Percentiles rank a stretch among this genome's conserved stretches.
Evolutionary conservation across 371 early-diverging fungal species (phyloP).

Genomic region (Blastocladiella emersonii): DNA sequence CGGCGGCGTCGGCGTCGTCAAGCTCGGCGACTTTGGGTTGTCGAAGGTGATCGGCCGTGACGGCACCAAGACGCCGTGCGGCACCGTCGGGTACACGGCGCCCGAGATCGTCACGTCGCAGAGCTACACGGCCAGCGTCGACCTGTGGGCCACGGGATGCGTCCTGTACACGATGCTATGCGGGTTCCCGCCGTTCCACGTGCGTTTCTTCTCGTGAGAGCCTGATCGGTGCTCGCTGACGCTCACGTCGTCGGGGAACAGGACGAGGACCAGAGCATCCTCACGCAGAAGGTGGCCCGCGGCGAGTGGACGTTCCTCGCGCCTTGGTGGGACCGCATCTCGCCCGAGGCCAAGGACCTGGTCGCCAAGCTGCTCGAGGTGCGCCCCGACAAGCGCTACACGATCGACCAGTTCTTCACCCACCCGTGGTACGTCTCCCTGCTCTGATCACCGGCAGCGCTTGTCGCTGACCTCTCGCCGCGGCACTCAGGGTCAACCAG

Average conservation of each 20-base stretch:
- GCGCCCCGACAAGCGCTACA: constrained; percentile 66
- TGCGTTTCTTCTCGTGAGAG: constrained; percentile 21
- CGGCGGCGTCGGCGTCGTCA: constrained; percentile 66
- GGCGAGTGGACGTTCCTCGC: constrained; percentile 29
- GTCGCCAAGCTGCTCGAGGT: constrained; percentile 68
- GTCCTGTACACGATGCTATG: constrained; percentile 77
- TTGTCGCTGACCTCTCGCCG: no score
- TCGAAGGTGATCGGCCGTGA: constrained; percentile 69
- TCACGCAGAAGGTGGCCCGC: constrained; percentile 18
- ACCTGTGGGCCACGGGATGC: constrained; percentile 90
- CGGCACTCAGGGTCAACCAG: no score
- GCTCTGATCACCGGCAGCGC: no score
- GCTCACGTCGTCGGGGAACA: background rate
- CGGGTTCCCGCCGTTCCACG: constrained; percentile 84
- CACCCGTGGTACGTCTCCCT: constrained; percentile 53
- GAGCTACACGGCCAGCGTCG: constrained; percentile 67
- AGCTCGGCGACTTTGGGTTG: constrained; percentile 75
- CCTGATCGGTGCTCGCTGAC: background rate
- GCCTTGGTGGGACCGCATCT: constrained; percentile 84
- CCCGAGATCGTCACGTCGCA: constrained; percentile 77
- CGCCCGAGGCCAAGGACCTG: constrained; percentile 52
- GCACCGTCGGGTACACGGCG: constrained; percentile 73
- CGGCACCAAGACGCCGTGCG: constrained; percentile 75
- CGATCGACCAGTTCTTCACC: constrained; percentile 62
- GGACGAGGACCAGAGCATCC: constrained; percentile 12